Base-by-base conservation (phyloP, 2,329 filamentous ascomycete species). In the Talaromyces marneffei region DNA sequence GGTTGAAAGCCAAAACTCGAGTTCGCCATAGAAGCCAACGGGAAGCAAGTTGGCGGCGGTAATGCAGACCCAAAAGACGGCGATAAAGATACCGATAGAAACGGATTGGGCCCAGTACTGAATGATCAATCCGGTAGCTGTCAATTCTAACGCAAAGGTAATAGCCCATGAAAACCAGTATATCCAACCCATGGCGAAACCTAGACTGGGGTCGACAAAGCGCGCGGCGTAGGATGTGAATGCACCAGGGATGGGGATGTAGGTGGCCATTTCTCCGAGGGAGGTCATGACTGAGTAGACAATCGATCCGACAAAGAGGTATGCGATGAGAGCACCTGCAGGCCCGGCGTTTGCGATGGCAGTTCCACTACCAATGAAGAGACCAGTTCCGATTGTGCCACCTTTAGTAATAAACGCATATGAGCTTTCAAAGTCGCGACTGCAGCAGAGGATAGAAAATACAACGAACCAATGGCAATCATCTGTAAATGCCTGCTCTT, bases 381-480 rank as follows among this genome's bases (percentile, higher is more conserved):
- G 80, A 65, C 88, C 88, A 2, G 88, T 91, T 59, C 88, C 88
- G 67, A 91, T 86, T 14, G 87, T 89, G 58, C 85, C 86, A 67
- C 81, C 79, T 79, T n/a, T n/a, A n/a, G 33, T n/a, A 20, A 8
- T n/a, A 35, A 18, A 54, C n/a, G n/a, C 4, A 10, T 27, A 33
- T 59, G 4, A 63, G 37, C 18, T 16, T 12, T 23, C 18, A 23
- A 27, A 29, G 20, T 25, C n/a, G 23, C 18, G 33, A 37, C 23
- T 5, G 40, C n/a, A 29, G 40, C n/a, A 29, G n/a, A 29, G 5
- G 20, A 20, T 9, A 20, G n/a, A 37, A 23, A n/a, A n/a, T n/a
- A n/a, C n/a, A 18, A 92, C 59, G 89, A 90, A 71, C 92, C 92
- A 68, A 97, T 96, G 27, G 94, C 94, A 80, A 97, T 97, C 93